Conservation (phyloP, 805 yeast species). For the Candida mattraensis region DNA sequence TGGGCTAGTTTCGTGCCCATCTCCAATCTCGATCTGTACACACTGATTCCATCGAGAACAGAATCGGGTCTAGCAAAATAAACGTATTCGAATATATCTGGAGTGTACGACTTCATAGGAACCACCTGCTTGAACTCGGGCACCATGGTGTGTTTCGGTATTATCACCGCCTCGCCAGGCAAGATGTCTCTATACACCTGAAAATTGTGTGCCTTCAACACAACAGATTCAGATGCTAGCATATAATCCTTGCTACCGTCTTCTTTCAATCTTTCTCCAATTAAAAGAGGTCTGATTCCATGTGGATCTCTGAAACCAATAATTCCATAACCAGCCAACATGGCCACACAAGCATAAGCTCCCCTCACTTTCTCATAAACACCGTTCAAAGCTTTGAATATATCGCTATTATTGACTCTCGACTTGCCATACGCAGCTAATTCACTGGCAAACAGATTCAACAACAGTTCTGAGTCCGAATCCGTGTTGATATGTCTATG, state of each 20-base stretch:
- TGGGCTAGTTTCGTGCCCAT: slow-evolving; percentile 92
- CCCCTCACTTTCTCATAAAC: slow-evolving; percentile 83
- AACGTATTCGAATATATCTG: slow-evolving; percentile 96
- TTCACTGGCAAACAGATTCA: slow-evolving; percentile 90
- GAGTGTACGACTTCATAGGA: slow-evolving; percentile 75
- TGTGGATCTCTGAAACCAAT: slow-evolving; percentile 97
- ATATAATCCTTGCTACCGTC: slow-evolving; percentile 82
- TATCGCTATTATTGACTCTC: slow-evolving; percentile 87
- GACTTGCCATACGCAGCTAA: slow-evolving; percentile 88
- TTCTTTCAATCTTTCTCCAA: slow-evolving; percentile 73
- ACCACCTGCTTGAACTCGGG: slow-evolving; percentile 90
- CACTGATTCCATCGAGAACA: slow-evolving; percentile 94
- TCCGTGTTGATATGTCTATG: slow-evolving; percentile 98
- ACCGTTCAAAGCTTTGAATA: slow-evolving; percentile 82
- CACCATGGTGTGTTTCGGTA: slow-evolving; percentile 66
- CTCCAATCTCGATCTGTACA: slow-evolving; percentile 84
- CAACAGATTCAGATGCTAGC: slow-evolving; percentile 96
- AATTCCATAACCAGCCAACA: slow-evolving; percentile 94
- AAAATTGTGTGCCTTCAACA: slow-evolving; percentile 88
- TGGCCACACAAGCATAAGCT: slow-evolving; percentile 94
- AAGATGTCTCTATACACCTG: slow-evolving; percentile 72
- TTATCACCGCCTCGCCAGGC: slow-evolving; percentile 97
- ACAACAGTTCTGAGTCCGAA: slow-evolving; percentile 86
- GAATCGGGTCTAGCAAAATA: slow-evolving; percentile 98
- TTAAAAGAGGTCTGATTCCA: slow-evolving; percentile 88